Conservation (phyloP, 768 basidiomycete species). For the Kwoniella mangroviensis region DNA sequence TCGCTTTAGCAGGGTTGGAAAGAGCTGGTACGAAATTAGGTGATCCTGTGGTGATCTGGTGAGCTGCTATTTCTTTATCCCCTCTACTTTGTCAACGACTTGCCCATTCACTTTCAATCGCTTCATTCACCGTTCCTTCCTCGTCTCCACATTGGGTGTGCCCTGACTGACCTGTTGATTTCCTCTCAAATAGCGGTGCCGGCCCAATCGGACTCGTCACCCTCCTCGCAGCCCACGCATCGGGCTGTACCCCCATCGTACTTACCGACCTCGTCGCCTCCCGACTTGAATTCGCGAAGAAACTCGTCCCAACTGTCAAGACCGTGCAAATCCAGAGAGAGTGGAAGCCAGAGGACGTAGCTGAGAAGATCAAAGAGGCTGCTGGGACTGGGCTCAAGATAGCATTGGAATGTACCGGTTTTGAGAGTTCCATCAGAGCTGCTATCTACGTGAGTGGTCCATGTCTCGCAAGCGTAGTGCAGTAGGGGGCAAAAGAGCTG, state of each 20-base stretch:
- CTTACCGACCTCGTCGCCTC: constrained; percentile 59
- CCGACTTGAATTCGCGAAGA: constrained; percentile 59
- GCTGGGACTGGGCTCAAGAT: constrained; percentile 45
- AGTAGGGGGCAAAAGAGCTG: no score
- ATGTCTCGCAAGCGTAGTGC: no score
- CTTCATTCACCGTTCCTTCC: no score
- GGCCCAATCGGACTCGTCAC: constrained; percentile 61
- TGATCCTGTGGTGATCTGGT: constrained; percentile 59
- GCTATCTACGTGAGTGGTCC: constrained; percentile 59
- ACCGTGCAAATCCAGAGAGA: constrained; percentile 55
- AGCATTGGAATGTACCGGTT: constrained; percentile 60
- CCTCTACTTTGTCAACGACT: background rate
- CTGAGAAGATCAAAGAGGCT: constrained; percentile 50
- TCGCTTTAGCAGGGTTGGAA: constrained; percentile 60
- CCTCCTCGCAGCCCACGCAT: constrained; percentile 58
- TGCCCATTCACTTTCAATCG: background rate
- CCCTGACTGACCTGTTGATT: no score
- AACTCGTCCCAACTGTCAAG: constrained; percentile 57
- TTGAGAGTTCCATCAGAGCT: constrained; percentile 57
- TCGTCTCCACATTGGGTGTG: no score
- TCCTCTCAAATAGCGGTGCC: constrained; percentile 52
- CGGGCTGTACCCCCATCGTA: constrained; percentile 60
- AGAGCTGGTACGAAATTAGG: constrained; percentile 57
- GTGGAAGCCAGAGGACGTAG: constrained; percentile 45
- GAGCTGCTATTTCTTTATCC: constrained; percentile 16